Base-by-base conservation (phyloP, 257 asterid species). In the Craterostigma plantagineum region DNA sequence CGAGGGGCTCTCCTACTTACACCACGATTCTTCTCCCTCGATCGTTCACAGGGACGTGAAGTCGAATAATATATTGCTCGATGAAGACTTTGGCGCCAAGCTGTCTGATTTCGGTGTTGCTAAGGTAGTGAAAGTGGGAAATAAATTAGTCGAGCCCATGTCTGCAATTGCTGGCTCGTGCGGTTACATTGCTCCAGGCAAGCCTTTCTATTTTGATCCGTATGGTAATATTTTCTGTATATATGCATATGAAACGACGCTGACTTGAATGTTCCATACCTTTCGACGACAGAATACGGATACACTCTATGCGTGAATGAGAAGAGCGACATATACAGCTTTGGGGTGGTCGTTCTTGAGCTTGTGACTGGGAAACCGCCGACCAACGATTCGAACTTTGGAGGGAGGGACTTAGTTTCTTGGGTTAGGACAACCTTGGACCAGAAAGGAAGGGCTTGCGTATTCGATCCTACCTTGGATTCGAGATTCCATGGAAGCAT, bases 141-240 rank as follows among this genome's bases (percentile, higher is more conserved):
- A 46, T 35, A 65, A 34, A 36, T 70, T 75, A 6, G 59, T 61
- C 0, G 70, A 74, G 33, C 55, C 77, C 53, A 85, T 77, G 96
- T 75, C 96, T 13, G 75, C 48, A 0, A 60, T 85, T 57, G 91
- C 91, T 55, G 96, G 96, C 43, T 72, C 96, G 18, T 72, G 65
- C 14, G 96, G 96, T 35, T 85, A 85, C 69, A 80, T 85, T 64
- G 96, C 94, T 10, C 96, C 96, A 68, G 93, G n/a, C n/a, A n/a
- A n/a, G n/a, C n/a, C n/a, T n/a, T n/a, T n/a, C n/a, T n/a, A n/a
- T n/a, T n/a, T n/a, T n/a, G n/a, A n/a, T n/a, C n/a, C n/a, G n/a
- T n/a, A n/a, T n/a, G n/a, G 96, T 83, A 67, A 34, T 39, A 11
- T 23, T 6, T 23, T 23, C 30, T 23, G 6, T 23, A 23, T 23